phyloP scores from a whole-genome alignment of 768 basidiomycete genomes.

The Aureoboletus auriporus region DNA sequence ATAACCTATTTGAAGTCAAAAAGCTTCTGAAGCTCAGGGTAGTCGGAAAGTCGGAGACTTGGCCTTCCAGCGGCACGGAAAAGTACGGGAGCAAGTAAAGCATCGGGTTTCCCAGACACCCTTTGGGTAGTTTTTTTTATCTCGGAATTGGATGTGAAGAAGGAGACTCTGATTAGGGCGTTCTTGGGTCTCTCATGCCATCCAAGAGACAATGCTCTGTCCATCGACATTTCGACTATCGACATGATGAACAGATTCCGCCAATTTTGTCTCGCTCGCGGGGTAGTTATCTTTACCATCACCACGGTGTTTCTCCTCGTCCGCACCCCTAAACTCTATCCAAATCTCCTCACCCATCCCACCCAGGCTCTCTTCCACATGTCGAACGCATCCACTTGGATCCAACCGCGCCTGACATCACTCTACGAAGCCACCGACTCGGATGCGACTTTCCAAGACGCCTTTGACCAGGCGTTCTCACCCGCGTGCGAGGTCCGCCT shows the following conservation, averaged over 20 bases:
- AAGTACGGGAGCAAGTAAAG: too few relatives aligned
- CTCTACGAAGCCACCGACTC: slow-evolving; percentile 20
- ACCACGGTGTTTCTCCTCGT: background rate
- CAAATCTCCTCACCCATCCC: background rate
- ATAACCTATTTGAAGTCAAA: too few relatives aligned
- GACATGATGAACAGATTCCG: background rate
- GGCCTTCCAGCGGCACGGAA: too few relatives aligned
- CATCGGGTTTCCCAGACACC: too few relatives aligned
- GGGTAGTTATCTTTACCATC: background rate
- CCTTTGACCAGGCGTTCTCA: slow-evolving; percentile 32
- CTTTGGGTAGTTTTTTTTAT: too few relatives aligned
- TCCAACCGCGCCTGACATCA: slow-evolving; percentile 24
- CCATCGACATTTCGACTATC: too few relatives aligned
- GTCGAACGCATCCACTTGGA: slow-evolving; percentile 21
- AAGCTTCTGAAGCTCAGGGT: too few relatives aligned
- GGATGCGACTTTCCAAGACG: slow-evolving; percentile 5
- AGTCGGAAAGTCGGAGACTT: too few relatives aligned
- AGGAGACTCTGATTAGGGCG: too few relatives aligned
- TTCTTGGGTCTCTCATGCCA: too few relatives aligned
- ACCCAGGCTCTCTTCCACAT: background rate
- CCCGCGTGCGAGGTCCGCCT: slow-evolving; percentile 29
- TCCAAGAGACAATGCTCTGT: too few relatives aligned
- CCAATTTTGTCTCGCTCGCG: background rate
- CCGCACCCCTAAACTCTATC: background rate
- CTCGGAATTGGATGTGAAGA: too few relatives aligned